A percentile compares a stretch with the other conserved stretches of the same genome.
Conservation (phyloP, 1,139 yeast species). For the Scheffersomyces titani region DNA sequence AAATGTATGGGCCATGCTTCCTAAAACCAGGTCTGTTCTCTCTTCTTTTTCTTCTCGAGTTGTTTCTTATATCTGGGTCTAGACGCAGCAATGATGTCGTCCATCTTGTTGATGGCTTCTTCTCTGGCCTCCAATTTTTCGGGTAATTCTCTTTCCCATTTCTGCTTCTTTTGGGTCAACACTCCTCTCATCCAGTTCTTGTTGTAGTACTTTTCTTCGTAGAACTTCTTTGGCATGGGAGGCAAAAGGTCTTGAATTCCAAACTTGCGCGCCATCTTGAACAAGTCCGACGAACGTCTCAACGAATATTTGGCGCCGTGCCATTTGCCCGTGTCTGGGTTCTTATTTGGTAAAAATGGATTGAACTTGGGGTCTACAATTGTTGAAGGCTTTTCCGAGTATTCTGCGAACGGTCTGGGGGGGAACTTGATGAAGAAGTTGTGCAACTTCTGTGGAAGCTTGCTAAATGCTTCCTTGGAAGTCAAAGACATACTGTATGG, state of each 20-base stretch:
- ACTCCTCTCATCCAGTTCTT: constrained; percentile 81
- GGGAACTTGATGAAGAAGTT: constrained; percentile 82
- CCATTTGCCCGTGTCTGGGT: constrained; percentile 75
- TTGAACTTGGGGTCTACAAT: constrained; percentile 72
- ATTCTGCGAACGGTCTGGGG: constrained; percentile 75
- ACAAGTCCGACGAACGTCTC: constrained; percentile 83
- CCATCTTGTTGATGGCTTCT: constrained; percentile 73
- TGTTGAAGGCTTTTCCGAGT: constrained; percentile 64
- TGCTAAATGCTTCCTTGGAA: constrained; percentile 46
- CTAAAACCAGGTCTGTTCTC: constrained; percentile 49
- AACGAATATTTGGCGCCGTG: constrained; percentile 79
- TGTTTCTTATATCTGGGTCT: constrained; percentile 65
- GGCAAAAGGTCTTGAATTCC: constrained; percentile 85
- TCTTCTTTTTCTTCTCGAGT: constrained; percentile 51
- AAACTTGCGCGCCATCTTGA: constrained; percentile 77
- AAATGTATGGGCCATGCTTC: background rate
- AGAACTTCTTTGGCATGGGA: constrained; percentile 71
- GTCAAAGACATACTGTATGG: constrained; percentile 20
- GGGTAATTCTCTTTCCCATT: constrained; percentile 72
- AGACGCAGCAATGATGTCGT: constrained; percentile 63
- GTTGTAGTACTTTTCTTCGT: constrained; percentile 73
- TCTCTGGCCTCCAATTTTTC: constrained; percentile 61
- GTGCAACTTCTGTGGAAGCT: constrained; percentile 72
- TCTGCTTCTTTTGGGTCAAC: constrained; percentile 74
- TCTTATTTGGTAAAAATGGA: constrained; percentile 86